Evolutionary conservation across 1,139 yeast genomes (phyloP).

Genomic region (Yarrowia galli): DNA sequence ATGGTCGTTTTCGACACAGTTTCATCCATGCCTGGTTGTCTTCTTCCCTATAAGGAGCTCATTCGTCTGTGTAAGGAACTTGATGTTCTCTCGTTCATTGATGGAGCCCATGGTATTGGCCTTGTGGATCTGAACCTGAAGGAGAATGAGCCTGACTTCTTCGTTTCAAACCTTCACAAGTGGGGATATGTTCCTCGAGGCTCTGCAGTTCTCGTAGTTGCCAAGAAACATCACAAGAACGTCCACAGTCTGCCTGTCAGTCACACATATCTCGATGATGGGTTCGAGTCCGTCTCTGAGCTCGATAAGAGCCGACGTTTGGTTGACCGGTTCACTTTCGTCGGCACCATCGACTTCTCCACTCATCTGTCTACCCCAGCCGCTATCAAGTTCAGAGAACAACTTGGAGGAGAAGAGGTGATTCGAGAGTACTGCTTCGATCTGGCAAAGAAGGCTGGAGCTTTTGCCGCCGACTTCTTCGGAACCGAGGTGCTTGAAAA

Average conservation of each 20-base stretch:
- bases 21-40: conserved; percentile 68
- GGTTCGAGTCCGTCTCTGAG: conserved; percentile 38
- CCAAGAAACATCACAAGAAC: conserved; percentile 57
- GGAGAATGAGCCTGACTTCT: conserved; percentile 64
- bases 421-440: conserved; percentile 59
- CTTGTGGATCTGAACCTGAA: conserved; percentile 58
- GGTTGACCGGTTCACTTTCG: conserved; percentile 50
- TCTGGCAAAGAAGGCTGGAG: conserved; percentile 57
- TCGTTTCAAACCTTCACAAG: conserved; percentile 70
- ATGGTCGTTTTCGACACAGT: conserved; percentile 67
- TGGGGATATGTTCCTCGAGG: conserved; percentile 71
- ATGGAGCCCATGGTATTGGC: conserved; percentile 78
- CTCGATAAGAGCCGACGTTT: conserved; percentile 39
- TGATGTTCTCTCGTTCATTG: conserved; percentile 63
- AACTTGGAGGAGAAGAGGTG: conserved; percentile 64
- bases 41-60: conserved; percentile 63
- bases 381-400: conserved; percentile 62
- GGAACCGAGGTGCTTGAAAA: conserved; percentile 49
- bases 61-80: conserved; percentile 57
- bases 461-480: conserved; percentile 50
- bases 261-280: conserved; percentile 42
- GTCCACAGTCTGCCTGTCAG: conserved; percentile 70
- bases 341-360: conserved; percentile 53
- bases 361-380: conserved; percentile 50
- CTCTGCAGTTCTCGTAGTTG: conserved; percentile 66